These are phyloP conservation scores for Oryza meridionalis DNA, from an alignment of 176 grass and related monocot species.

Conservation along the genomic window DNA sequence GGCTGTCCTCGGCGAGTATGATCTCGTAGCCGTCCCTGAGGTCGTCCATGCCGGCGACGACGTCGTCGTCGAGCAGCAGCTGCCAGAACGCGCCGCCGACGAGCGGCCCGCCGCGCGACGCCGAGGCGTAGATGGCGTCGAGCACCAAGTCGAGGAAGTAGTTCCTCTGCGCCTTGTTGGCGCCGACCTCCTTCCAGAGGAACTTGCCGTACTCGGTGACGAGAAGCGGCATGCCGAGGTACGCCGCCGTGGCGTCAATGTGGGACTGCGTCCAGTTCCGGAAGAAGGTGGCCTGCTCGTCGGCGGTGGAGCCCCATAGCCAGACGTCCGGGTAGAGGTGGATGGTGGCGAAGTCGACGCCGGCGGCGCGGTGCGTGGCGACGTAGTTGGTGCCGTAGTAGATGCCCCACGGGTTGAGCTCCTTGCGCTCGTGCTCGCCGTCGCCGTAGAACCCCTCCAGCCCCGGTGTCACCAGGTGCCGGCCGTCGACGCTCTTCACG, in stretches of 20 bases:
- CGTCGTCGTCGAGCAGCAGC: constrained; percentile 27
- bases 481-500: constrained; percentile 61
- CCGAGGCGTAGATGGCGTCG: constrained; percentile 42
- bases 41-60: constrained; percentile 39
- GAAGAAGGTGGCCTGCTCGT: constrained; percentile 33
- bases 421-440: constrained; percentile 56
- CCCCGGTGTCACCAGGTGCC: constrained; percentile 70
- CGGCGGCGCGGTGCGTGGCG: constrained; percentile 38
- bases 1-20: constrained; percentile 34
- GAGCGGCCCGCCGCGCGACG: not conserved
- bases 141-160: constrained; percentile 30
- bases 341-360: constrained; percentile 83
- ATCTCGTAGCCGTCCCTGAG: constrained; percentile 62
- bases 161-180: constrained; percentile 24
- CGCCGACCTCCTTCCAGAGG: constrained; percentile 32
- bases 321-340: constrained; percentile 92
- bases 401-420: constrained; percentile 62
- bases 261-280: constrained; percentile 40
- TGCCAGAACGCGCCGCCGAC: constrained; percentile 66
- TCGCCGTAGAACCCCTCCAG: constrained; percentile 84
- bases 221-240: constrained; percentile 47
- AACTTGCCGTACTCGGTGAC: constrained; percentile 66
- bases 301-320: constrained; percentile 49
- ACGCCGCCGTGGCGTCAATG: not conserved
- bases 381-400: constrained; percentile 81